These are phyloP conservation scores for Ogataea trehaloabstinens DNA, from an alignment of 805 yeast genomes.

Conservation along the genomic window DNA sequence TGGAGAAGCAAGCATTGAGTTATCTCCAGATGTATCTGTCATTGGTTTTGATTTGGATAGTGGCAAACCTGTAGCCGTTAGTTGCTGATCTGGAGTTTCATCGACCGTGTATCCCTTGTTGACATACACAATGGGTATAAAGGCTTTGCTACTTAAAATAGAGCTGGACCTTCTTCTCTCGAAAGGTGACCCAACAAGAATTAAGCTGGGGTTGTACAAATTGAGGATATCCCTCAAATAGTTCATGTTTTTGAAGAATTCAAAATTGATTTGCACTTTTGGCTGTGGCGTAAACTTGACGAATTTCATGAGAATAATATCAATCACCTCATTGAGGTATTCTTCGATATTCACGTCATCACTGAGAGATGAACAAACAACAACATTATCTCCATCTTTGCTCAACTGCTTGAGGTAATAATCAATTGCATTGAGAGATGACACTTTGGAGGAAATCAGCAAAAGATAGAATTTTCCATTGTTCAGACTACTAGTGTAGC, in stretches of 20 bases:
- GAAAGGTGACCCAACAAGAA: slow-evolving; percentile 39
- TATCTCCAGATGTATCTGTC: background rate
- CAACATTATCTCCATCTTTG: slow-evolving; percentile 62
- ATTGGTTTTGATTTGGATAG: background rate
- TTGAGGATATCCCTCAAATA: slow-evolving; percentile 53
- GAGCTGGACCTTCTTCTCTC: slow-evolving; percentile 27
- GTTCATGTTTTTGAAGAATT: slow-evolving; percentile 48
- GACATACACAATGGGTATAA: slow-evolving; percentile 28
- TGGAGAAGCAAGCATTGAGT: slow-evolving; percentile 11
- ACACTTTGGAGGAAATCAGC: slow-evolving; percentile 60
- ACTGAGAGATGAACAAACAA: slow-evolving; percentile 39
- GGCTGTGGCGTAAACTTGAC: slow-evolving; percentile 32
- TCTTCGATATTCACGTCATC: slow-evolving; percentile 21
- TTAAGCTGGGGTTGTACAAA: slow-evolving; percentile 57
- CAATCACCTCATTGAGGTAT: slow-evolving; percentile 36
- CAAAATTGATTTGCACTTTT: slow-evolving; percentile 52
- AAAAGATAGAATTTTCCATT: slow-evolving; percentile 37
- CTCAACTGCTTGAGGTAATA: slow-evolving; percentile 53
- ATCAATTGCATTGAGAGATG: slow-evolving; percentile 75
- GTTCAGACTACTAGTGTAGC: slow-evolving; percentile 24
- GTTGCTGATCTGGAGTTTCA: slow-evolving; percentile 1
- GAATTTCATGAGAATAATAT: slow-evolving; percentile 34
- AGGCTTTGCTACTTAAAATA: slow-evolving; percentile 23
- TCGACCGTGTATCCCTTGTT: slow-evolving; percentile 14
- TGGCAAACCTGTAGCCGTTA: background rate